Conservation (phyloP, 2,329 filamentous ascomycete species). For the Rasamsonia emersonii region DNA sequence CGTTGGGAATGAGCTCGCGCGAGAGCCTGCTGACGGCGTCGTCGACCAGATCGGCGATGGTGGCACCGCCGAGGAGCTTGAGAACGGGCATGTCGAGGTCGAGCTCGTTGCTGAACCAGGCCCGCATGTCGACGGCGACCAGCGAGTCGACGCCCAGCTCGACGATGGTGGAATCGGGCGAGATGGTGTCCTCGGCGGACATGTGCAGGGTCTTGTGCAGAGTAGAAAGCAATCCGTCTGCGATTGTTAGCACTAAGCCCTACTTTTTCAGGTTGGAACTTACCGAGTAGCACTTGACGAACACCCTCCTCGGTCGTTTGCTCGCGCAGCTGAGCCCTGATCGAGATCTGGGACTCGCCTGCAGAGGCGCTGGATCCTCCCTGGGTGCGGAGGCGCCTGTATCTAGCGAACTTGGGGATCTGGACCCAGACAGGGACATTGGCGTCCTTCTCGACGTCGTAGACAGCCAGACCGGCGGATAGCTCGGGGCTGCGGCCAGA, state of each 20-base stretch:
- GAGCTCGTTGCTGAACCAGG: slow-evolving; percentile 43
- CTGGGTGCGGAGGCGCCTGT: too few relatives aligned
- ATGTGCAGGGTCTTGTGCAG: background rate
- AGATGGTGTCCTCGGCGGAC: too few relatives aligned
- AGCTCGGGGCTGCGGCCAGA: slow-evolving; percentile 11
- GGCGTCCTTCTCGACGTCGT: slow-evolving; percentile 2
- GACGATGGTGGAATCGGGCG: too few relatives aligned
- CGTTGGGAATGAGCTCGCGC: background rate
- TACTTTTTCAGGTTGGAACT: too few relatives aligned
- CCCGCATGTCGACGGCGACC: slow-evolving; percentile 32
- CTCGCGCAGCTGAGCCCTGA: background rate
- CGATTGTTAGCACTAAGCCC: too few relatives aligned
- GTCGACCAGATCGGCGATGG: slow-evolving; percentile 15
- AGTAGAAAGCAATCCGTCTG: background rate
- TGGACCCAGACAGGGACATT: slow-evolving; percentile 27
- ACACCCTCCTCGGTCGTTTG: slow-evolving; percentile 1
- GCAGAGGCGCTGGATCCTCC: too few relatives aligned
- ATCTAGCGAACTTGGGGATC: slow-evolving; percentile 39
- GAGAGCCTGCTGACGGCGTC: slow-evolving; percentile 5
- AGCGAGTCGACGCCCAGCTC: slow-evolving; percentile 33
- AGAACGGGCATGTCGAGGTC: slow-evolving; percentile 40
- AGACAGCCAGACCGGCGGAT: slow-evolving; percentile 12
- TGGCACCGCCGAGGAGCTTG: slow-evolving; percentile 34
- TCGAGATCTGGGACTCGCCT: too few relatives aligned
- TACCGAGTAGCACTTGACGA: background rate